Conservation (phyloP, 2,329 filamentous ascomycete species). For the Fusarium brevicatenulatum region DNA sequence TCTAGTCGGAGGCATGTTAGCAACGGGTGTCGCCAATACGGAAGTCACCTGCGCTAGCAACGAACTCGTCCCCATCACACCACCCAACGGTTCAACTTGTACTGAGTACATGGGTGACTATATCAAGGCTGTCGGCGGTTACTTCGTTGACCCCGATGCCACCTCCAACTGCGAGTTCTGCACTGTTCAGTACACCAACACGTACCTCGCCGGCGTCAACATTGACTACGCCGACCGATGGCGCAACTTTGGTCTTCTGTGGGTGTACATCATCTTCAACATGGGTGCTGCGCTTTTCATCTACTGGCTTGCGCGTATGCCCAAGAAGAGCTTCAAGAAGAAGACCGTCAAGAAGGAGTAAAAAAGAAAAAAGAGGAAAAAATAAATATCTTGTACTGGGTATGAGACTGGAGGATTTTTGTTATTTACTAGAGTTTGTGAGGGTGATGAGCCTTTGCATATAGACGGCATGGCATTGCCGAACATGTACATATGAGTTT, state of each 20-base stretch:
- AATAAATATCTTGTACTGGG: not conserved
- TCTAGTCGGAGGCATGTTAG: conserved; percentile 77
- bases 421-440: conserved; percentile 13
- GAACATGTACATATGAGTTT: conserved; percentile 30
- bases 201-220: conserved; percentile 59
- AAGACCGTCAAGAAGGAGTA: conserved; percentile 43
- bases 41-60: conserved; percentile 73
- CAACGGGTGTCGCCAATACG: conserved; percentile 75
- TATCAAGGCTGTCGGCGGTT: conserved; percentile 61
- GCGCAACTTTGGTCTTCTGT: conserved; percentile 75
- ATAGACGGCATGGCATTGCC: conserved; percentile 32
- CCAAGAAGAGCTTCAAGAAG: conserved; percentile 51
- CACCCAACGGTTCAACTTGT: conserved; percentile 68
- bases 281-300: conserved; percentile 63
- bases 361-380: not conserved
- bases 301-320: conserved; percentile 66
- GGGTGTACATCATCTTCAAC: conserved; percentile 69
- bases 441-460: conserved; percentile 6
- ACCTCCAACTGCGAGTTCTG: conserved; percentile 68
- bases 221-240: conserved; percentile 69
- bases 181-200: conserved; percentile 61
- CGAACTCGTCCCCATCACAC: conserved; percentile 74
- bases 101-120: conserved; percentile 65
- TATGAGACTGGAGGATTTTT: conserved; percentile 8
- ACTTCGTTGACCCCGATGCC: conserved; percentile 60